Evolutionary conservation across 73 alveolate genomes (phyloP).

Genomic region (Paramecium tetraurelia): DNA sequence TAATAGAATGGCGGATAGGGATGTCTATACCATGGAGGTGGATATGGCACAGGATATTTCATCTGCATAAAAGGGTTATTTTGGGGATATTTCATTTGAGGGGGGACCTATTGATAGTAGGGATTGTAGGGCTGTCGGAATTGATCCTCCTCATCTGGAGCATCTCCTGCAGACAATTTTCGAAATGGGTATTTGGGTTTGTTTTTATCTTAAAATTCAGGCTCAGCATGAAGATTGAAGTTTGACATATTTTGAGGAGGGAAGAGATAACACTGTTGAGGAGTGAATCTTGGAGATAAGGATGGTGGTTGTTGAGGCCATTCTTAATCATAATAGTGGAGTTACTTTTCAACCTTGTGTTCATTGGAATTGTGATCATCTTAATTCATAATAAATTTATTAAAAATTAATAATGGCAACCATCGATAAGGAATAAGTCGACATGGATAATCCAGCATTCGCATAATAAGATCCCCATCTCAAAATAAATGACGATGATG

Average conservation of each 20-base stretch:
- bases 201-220: background rate
- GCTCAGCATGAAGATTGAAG: background rate
- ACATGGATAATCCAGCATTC: conserved; percentile 61
- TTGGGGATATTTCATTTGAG: background rate
- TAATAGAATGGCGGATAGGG: conserved; percentile 17
- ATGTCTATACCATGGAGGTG: conserved; percentile 1
- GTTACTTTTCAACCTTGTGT: background rate
- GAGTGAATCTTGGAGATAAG: conserved; percentile 30
- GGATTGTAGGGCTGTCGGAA: background rate
- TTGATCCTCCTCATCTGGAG: background rate
- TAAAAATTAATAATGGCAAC: conserved; percentile 40
- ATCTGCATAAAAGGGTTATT: background rate
- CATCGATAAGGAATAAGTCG: conserved; percentile 55
- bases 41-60: background rate
- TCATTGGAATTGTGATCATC: conserved; percentile 36
- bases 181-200: conserved; percentile 17
- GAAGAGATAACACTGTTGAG: background rate
- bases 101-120: background rate
- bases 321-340: conserved; percentile 8
- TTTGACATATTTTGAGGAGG: background rate
- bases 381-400: conserved; percentile 17
- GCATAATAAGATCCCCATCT: conserved; percentile 59
- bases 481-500: conserved; percentile 56
- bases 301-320: conserved; percentile 1
- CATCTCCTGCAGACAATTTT: background rate